Evolutionary conservation across 257 asterid species (phyloP), one percentile per base, ranked within the genome.

Genomic region (Handroanthus guayacan): DNA sequence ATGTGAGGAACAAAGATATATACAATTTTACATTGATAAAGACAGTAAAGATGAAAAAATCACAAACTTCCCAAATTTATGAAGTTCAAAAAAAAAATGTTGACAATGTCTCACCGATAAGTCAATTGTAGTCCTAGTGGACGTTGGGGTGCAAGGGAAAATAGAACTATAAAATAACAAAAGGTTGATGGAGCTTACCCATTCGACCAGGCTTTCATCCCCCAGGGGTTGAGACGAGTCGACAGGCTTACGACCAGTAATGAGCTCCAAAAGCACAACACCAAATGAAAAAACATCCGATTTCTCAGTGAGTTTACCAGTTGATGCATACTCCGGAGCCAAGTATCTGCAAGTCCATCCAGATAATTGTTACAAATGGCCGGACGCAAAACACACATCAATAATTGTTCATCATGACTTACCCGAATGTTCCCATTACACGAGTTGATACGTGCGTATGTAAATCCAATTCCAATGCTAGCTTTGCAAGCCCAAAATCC

Each of bases 341-440:
- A 89, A 79, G 84, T 89, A 89, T 74, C 92, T 89, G 87, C 57
- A 78, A 70, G 63, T 69, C 51, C 51, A 76, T 71, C 71, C 78
- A 77, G 5, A 67, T 54, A 43, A 52, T 45, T 78, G 34, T 52
- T 66, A 70, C 60, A 45, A 10, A 37, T 7, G 64, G 34, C 31
- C 31, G 1, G 31, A 25, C 1, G 31, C 31, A 25, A 25, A 25
- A 25, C 1, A 25, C 31, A 25, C 31, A 52, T 69, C 48, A 6
- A 6, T 6, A 47, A 38, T 44, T 14, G 6, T 12, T 36, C 12
- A 54, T 52, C 37, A 51, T 72, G 43, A 82, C 90, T 45, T 71
- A 89, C 95, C 95, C 95, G 44, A 89, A 89, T 9, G 94, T 89
- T 72, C 94, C 92, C 91, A 89, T 87, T 16, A 89, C 93, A 61